A percentile compares a stretch with the other conserved stretches of the same genome.
These are phyloP conservation scores for Croton laevigatus DNA, from an alignment of 441 rosid species.

Conservation along the genomic window DNA sequence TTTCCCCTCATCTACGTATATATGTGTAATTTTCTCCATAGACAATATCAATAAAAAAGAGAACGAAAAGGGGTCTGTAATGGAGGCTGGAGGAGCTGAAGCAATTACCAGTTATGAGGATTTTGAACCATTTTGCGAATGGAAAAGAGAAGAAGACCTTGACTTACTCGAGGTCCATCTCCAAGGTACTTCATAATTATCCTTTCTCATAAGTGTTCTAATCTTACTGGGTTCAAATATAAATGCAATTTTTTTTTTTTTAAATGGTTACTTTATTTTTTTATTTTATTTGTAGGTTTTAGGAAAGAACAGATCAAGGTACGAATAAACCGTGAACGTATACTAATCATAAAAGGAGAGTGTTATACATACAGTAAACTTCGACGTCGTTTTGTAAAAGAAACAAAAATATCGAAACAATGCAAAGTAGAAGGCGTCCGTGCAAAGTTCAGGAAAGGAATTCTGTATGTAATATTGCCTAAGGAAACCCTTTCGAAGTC, in stretches of 20 bases:
- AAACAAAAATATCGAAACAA: conserved; percentile 10
- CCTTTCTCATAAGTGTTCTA: background rate
- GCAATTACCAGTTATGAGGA: conserved; percentile 31
- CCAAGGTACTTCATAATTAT: conserved; percentile 15
- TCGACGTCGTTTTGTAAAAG: conserved; percentile 16
- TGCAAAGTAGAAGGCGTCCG: conserved; percentile 10
- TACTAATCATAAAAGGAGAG: conserved; percentile 24
- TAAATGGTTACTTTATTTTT: background rate
- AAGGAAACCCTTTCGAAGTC: background rate
- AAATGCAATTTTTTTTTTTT: background rate
- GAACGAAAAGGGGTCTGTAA: background rate
- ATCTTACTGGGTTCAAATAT: no score
- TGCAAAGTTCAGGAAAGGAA: conserved; percentile 15
- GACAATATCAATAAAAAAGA: background rate
- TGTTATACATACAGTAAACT: background rate
- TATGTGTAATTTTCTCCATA: no score
- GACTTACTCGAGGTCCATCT: conserved; percentile 26
- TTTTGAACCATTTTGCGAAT: conserved; percentile 33
- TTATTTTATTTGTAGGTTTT: conserved; percentile 24
- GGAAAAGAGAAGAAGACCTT: conserved; percentile 22
- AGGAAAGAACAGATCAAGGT: conserved; percentile 20
- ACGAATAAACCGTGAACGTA: background rate
- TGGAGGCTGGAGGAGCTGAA: conserved; percentile 9
- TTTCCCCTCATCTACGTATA: no score
- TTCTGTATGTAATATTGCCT: conserved; percentile 24